Conservation (phyloP, 2,329 filamentous ascomycete species). For the Kalmusia sp. region DNA sequence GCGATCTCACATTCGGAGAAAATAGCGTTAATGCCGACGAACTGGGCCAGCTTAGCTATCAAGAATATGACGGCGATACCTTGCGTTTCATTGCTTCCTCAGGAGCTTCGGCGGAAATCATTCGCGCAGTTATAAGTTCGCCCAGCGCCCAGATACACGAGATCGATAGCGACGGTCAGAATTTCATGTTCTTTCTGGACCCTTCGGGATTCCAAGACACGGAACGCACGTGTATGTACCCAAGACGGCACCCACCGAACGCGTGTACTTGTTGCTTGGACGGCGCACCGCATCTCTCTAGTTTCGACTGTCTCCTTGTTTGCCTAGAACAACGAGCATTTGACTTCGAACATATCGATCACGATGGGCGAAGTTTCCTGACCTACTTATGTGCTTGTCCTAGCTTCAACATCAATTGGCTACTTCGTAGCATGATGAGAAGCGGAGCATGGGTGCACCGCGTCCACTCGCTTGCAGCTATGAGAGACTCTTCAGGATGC, state of each 20-base stretch:
- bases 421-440: background rate
- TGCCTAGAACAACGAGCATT: background rate
- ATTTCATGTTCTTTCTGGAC: conserved; percentile 8
- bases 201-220: background rate
- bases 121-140: background rate
- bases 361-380: conserved; percentile 6
- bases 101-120: background rate
- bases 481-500: conserved; percentile 1
- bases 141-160: background rate
- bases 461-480: background rate
- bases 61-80: background rate
- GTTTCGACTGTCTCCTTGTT: background rate
- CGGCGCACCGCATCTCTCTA: background rate
- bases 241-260: no score
- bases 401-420: conserved; percentile 3
- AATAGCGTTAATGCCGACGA: background rate
- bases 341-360: conserved; percentile 7
- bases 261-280: no score
- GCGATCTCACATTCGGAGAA: background rate
- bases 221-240: no score
- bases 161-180: background rate
- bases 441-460: background rate
- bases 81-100: background rate
- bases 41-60: background rate
- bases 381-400: background rate